Evolutionary conservation across 345 rosid species (phyloP), one percentile per base, ranked within the genome.

Genomic region (Ceriops zippeliana): DNA sequence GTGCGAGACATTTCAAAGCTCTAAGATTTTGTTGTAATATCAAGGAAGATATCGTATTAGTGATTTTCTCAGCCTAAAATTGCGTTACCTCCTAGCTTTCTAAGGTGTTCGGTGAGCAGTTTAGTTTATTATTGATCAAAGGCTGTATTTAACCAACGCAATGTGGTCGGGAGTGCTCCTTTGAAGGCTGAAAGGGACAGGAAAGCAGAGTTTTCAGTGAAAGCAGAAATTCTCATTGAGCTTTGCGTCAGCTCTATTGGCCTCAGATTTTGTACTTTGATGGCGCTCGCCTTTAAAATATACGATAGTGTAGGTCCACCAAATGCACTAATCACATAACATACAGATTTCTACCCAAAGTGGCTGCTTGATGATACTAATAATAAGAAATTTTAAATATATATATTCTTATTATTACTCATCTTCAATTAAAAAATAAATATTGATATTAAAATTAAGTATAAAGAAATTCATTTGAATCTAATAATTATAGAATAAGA

Each of bases 31-130:
- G 77, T 74, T 76, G 78, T 72, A 32, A 37, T 66, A 59, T 68
- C 81, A 76, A 73, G 83, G 81, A 73, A 74, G 74, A 81, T 81
- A 64, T 71, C 63, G 53, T 71, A 63, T 57, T 28, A 63, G 65
- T 70, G 65, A 21, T 27, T 66, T 53, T 30, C 52, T 31, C 60
- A 51, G 22, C 20, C 21, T 69, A 59, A 59, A 58, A 62, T 35
- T 31, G 59, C 28, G 16, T 51, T 56, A 30, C 42, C 56, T 67
- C 22, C 52, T 11, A 1, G 24, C 13, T 62, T 52, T 67, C 32
- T 24, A 27, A 4, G 15, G 16, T 17, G 30, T 5, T 54, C 37
- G 28, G 28, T 22, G 17, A 42, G 15, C 2, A 13, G 5, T 42
- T 42, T 42, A 42, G 5, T 42, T 51, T 21, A 24, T 52, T 17